Base-by-base conservation (phyloP, 768 basidiomycete species). In the Lactifluus pinguis region DNA sequence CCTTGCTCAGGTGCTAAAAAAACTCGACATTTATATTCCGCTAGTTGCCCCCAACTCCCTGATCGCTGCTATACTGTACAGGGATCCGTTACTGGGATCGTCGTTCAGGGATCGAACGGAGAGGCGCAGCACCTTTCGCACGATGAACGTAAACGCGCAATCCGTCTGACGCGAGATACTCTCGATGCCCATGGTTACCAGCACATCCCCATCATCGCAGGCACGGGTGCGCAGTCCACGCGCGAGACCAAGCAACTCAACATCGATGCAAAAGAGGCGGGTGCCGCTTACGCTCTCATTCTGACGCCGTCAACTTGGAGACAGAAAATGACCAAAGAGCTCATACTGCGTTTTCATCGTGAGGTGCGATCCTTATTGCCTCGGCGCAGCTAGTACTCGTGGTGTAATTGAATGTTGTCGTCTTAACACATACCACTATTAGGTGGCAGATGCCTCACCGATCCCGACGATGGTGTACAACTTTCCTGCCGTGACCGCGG, bases 391-490 rank as follows among this genome's bases (percentile, higher is more conserved):
- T 64, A 69, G 36, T 64, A 63, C 32, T 69, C 21, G 21, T 13
- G 21, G 21, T 47, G 21, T 21, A n/a, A 25, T 25, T 2, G 25
- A 25, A 15, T 15, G 21, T 3, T 17, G 6, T 41, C 2, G 17
- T 38, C 21, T 32, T 8, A 25, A 17, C 21, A 49, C 55, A 13
- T 42, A 42, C 14, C 15, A 25, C 25, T 4, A 10, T 25, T 65
- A 88, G 80, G 87, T 92, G 32, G 81, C 89, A 25, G 80, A 83
- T 67, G 79, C 77, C 47, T 81, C 83, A 38, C 83, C 87, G 44
- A 82, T 89, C 45, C 86, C 85, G 3, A 80, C 79, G 8, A 82
- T 90, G 81, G 81, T 93, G 53, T 93, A 93, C 77, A 93, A 93
- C 74, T 92, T 92, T 74, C 88, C 91, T 47, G 78, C 42, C 15